Base-by-base conservation (phyloP, 345 rosid genomes). In the Firmiana major region DNA sequence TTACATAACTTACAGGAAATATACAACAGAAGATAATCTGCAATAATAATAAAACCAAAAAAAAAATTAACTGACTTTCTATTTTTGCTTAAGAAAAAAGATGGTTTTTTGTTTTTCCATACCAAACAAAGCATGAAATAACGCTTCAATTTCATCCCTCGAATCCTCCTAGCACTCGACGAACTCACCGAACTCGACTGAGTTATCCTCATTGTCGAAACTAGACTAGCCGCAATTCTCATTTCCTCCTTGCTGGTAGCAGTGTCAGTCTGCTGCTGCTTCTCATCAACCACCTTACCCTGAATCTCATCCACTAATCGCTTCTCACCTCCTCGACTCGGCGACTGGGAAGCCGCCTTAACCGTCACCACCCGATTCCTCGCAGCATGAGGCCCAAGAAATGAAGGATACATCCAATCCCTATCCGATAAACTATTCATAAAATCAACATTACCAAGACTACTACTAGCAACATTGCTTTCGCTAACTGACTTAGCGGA, bases 361-460 rank as follows among this genome's bases (percentile, higher is more conserved):
- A 83, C 79, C 13, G 81, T 78, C 68, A 82, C 82, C 36, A 80
- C 79, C 53, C 89, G 86, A 75, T 77, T 81, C 28, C 88, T 81
- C 13, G 83, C 85, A 73, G 81, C 85, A 68, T 89, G 88, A 0
- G 89, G 80, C 46, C 95, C 90, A 36, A 89, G 87, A 67, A 87
- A 89, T 19, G 89, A 84, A 24, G 91, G 95, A 75, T 79, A 89
- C 79, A 91, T 81, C 91, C 90, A 89, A 72, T 89, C 95, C 65
- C 91, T 84, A 26, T 78, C 89, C 51, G 86, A 78, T 49, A 84
- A 84, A 66, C 80, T 76, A 60, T 53, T 78, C 31, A 59, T 57
- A 49, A 69, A 59, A 43, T 26, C 74, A 54, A 38, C 15, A 17
- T 22, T 63, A 11, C 43, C 40, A 31, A 36, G 26, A 48, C 36